phyloP scores from a whole-genome alignment of 805 yeast genomes.

The Wickerhamiella sergipiensis region DNA sequence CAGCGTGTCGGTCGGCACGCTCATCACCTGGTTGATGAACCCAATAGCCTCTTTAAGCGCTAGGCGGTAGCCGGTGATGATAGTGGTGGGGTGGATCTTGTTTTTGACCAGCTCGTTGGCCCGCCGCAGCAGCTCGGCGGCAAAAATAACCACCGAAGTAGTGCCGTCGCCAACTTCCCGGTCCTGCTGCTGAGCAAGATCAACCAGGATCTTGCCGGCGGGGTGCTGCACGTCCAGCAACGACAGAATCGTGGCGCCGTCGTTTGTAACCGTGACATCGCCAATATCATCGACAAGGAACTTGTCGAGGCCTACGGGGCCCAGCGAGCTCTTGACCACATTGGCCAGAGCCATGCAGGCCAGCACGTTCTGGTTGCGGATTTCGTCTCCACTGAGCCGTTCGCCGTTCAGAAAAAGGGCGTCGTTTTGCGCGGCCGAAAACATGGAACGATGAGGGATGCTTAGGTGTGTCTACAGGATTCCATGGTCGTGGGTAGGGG shows the following conservation, averaged over 20 bases:
- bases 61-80: slow-evolving; percentile 88
- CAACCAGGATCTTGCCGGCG: slow-evolving; percentile 94
- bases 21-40: slow-evolving; percentile 72
- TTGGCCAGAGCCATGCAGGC: slow-evolving; percentile 84
- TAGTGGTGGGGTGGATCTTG: slow-evolving; percentile 95
- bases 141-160: slow-evolving; percentile 92
- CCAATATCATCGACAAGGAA: slow-evolving; percentile 99
- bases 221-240: slow-evolving; percentile 96
- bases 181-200: slow-evolving; percentile 96
- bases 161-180: slow-evolving; percentile 98
- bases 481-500: not conserved
- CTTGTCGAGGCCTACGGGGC: slow-evolving; percentile 97
- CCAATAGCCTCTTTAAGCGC: slow-evolving; percentile 85
- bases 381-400: slow-evolving; percentile 89
- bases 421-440: slow-evolving; percentile 29
- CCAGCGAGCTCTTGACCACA: slow-evolving; percentile 80
- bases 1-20: slow-evolving; percentile 62
- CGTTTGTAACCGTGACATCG: slow-evolving; percentile 96
- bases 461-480: not conserved
- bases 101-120: slow-evolving; percentile 90
- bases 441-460: slow-evolving; percentile 6
- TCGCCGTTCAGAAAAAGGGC: slow-evolving; percentile 93
- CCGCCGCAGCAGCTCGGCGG: slow-evolving; percentile 78
- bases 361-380: slow-evolving; percentile 82
- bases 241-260: slow-evolving; percentile 91